Conservation (phyloP, 1,284 basidiomycete genomes). For the Apiotrichum gracile region DNA sequence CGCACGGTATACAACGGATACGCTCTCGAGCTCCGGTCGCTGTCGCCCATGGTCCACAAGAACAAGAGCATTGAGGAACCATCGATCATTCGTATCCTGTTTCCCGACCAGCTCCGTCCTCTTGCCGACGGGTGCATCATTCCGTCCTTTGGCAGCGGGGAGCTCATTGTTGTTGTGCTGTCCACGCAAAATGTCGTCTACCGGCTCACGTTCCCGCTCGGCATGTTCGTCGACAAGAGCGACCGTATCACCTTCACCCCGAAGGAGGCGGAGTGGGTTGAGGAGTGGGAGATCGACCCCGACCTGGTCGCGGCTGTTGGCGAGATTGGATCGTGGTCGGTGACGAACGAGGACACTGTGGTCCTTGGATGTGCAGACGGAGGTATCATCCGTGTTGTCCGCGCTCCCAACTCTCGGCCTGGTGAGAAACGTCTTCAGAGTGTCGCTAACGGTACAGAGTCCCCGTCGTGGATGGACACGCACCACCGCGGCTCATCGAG, state of each 20-base stretch:
- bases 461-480: constrained; percentile 27
- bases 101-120: constrained; percentile 62
- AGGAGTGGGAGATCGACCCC: constrained; percentile 35
- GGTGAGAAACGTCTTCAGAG: constrained; percentile 16
- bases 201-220: constrained; percentile 60
- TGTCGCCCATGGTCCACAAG: constrained; percentile 48
- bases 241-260: constrained; percentile 28
- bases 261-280: constrained; percentile 30
- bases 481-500: constrained; percentile 33
- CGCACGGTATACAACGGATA: constrained; percentile 69
- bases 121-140: constrained; percentile 53
- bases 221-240: constrained; percentile 16
- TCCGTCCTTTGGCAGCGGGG: constrained; percentile 53
- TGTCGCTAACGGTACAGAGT: constrained; percentile 12
- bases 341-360: constrained; percentile 64
- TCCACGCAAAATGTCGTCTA: constrained; percentile 69
- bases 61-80: constrained; percentile 40
- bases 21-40: constrained; percentile 68
- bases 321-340: constrained; percentile 54
- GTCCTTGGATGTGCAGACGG: constrained; percentile 63
- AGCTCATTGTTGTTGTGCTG: constrained; percentile 66
- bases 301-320: constrained; percentile 25
- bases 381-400: constrained; percentile 63
- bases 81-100: constrained; percentile 65
- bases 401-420: constrained; percentile 19